Conservation (phyloP, 495 filamentous ascomycete genomes). For the Neurospora sp. region DNA sequence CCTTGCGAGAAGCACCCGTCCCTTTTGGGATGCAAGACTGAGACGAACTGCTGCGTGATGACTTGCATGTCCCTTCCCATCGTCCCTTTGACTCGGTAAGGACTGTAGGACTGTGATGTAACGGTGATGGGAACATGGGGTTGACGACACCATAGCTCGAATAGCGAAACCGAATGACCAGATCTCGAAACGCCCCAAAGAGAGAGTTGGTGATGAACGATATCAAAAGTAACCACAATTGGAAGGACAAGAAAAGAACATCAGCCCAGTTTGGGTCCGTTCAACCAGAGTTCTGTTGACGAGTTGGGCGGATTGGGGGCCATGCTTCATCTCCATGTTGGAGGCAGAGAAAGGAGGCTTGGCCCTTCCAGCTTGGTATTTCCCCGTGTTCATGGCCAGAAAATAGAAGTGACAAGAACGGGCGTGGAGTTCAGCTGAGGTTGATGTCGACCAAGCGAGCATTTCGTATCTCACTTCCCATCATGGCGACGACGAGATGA, state of each 20-base stretch:
- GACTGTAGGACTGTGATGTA: not conserved
- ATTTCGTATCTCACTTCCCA: not conserved
- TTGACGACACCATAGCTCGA: not conserved
- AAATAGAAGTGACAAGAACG: not conserved
- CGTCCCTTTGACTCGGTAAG: not conserved
- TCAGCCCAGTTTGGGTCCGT: not conserved
- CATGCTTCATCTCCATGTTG: constrained; percentile 3
- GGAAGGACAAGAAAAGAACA: not conserved
- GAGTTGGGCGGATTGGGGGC: constrained; percentile 12
- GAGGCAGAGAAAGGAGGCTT: constrained; percentile 8
- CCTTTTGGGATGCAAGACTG: not conserved
- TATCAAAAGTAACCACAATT: not conserved
- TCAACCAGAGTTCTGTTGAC: not conserved
- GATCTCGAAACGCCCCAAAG: not conserved
- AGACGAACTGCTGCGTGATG: not conserved
- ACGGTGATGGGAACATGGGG: not conserved
- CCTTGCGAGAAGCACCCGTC: not conserved
- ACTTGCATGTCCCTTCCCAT: not conserved
- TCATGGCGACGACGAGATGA: not conserved
- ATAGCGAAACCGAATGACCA: not conserved
- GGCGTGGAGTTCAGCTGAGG: not conserved
- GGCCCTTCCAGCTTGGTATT: not conserved
- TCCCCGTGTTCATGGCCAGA: not conserved
- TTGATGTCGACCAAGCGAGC: not conserved
- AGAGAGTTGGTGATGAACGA: not conserved